Percentiles rank a stretch among this genome's conserved stretches.
Conservation (phyloP, 306 rosid species). For the Medicago ruthenica region DNA sequence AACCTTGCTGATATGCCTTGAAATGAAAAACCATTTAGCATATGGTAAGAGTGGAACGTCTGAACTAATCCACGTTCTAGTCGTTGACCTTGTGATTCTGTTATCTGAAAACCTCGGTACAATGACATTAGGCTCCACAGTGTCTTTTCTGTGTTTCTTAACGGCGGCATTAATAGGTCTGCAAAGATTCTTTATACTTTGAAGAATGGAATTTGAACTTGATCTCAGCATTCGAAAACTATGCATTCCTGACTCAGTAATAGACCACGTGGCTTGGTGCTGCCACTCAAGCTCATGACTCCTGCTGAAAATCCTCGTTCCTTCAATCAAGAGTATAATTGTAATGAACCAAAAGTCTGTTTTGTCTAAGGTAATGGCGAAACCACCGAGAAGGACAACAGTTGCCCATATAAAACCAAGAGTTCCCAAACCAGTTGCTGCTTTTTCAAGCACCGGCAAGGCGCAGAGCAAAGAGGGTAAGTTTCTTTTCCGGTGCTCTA, state of each 20-base stretch:
- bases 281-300: constrained; percentile 99
- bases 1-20: constrained; percentile 78
- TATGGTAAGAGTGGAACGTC: constrained; percentile 88
- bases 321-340: constrained; percentile 80
- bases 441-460: constrained; percentile 90
- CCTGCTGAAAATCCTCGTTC: constrained; percentile 88
- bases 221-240: constrained; percentile 65
- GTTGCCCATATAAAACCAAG: constrained; percentile 97
- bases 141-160: constrained; percentile 45
- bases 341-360: constrained; percentile 91
- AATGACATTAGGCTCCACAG: constrained; percentile 29
- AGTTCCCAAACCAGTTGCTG: constrained; percentile 90
- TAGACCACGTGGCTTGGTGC: constrained; percentile 92
- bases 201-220: constrained; percentile 52
- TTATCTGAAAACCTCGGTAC: constrained; percentile 34
- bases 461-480: constrained; percentile 83
- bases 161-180: constrained; percentile 50
- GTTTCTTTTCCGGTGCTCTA: constrained; percentile 82
- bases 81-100: constrained; percentile 59
- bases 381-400: constrained; percentile 89
- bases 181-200: constrained; percentile 50
- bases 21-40: constrained; percentile 69
- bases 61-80: constrained; percentile 74
- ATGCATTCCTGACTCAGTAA: constrained; percentile 68
- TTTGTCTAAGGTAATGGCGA: constrained; percentile 75